These are phyloP conservation scores for Quercus phellos DNA, from an alignment of 331 rosid species.

Conservation along the genomic window DNA sequence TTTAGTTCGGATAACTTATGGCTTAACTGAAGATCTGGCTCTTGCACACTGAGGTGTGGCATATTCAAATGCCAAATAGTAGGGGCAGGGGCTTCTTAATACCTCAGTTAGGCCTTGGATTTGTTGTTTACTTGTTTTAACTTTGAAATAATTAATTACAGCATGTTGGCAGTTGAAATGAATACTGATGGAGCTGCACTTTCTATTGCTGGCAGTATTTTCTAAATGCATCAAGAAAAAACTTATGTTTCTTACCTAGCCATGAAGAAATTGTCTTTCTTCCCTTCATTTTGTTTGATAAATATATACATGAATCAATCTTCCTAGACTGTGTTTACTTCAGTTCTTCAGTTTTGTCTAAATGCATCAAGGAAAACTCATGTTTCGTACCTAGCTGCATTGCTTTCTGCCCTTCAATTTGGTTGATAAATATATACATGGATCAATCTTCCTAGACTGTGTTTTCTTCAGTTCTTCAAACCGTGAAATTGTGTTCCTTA, in stretches of 20 bases:
- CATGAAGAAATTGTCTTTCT: not conserved
- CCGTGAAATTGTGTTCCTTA: conserved; percentile 4
- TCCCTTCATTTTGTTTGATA: not conserved
- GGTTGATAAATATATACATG: not conserved
- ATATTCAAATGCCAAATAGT: not conserved
- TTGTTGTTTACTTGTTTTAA: not conserved
- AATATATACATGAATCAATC: not conserved
- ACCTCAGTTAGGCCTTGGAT: not conserved
- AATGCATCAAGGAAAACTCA: not conserved
- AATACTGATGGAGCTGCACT: not conserved
- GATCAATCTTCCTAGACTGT: not conserved
- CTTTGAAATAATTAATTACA: not conserved
- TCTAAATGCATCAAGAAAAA: not conserved
- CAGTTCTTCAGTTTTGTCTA: not conserved
- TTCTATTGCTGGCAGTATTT: not conserved
- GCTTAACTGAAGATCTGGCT: no score
- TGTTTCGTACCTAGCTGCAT: not conserved
- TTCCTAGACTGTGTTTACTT: not conserved
- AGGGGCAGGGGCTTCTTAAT: not conserved
- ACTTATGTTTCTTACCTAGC: not conserved
- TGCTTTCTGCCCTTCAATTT: not conserved
- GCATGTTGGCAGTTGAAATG: not conserved
- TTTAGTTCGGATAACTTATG: no score
- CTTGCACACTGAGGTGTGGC: no score
- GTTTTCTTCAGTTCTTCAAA: not conserved